Evolutionary conservation across 2,329 filamentous ascomycete species (phyloP).

Genomic region (Tolypocladium ovalisporum): DNA sequence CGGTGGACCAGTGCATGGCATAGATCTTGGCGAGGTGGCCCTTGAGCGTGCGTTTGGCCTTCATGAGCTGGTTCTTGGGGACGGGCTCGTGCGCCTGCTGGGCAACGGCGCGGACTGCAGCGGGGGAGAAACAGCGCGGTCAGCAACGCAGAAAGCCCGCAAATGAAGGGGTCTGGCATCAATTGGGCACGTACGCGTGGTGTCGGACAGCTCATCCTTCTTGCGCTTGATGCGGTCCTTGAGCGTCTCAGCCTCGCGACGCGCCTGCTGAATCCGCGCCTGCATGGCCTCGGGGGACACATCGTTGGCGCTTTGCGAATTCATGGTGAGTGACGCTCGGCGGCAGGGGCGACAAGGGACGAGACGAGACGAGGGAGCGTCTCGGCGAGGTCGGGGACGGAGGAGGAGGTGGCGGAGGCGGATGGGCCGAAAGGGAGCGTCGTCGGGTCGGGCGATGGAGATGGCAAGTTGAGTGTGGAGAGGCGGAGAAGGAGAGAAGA

Average conservation of each 20-base stretch:
- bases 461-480: slow-evolving; percentile 18
- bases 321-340: slow-evolving; percentile 31
- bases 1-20: slow-evolving; percentile 99
- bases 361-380: slow-evolving; percentile 2
- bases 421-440: slow-evolving; percentile 5
- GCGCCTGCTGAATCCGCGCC: slow-evolving; percentile 81
- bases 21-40: slow-evolving; percentile 99
- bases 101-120: slow-evolving; percentile 78
- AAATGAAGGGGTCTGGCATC: background rate
- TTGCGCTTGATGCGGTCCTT: slow-evolving; percentile 99
- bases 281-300: slow-evolving; percentile 74
- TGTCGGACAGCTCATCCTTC: slow-evolving; percentile 99
- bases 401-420: slow-evolving; percentile 6
- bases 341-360: slow-evolving; percentile 3
- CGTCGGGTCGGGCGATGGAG: slow-evolving; percentile 15
- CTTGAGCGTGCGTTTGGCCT: slow-evolving; percentile 91
- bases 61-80: slow-evolving; percentile 87
- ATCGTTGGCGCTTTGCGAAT: slow-evolving; percentile 46
- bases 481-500: slow-evolving; percentile 17
- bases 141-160: slow-evolving; percentile 9
- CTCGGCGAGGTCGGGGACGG: slow-evolving; percentile 1
- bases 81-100: slow-evolving; percentile 86
- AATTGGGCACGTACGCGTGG: slow-evolving; percentile 64
- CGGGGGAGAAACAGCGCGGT: slow-evolving; percentile 5
- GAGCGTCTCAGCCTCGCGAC: slow-evolving; percentile 92